Evolutionary conservation across 257 asterid species (phyloP), one percentile per base, ranked within the genome.

Genomic region (Salvia hispanica): DNA sequence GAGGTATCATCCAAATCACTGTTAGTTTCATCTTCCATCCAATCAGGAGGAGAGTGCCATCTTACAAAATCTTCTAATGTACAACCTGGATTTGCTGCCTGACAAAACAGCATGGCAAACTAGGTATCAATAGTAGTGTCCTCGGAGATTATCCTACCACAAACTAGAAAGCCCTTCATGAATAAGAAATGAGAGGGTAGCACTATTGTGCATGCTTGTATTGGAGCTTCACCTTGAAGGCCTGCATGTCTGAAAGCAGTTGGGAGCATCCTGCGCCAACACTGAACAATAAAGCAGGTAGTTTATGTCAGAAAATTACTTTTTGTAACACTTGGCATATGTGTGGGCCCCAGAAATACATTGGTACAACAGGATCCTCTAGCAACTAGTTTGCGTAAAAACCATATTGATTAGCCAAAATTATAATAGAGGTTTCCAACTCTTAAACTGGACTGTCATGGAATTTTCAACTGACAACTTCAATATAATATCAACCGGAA

Each of bases 31-130:
- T 73, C 74, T 87, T 90, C 97, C 77, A 71, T 62, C 97, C 97
- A 94, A 80, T 94, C 99, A 58, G 99, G 99, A 76, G 99, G 99
- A 67, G 99, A 94, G 80, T 91, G 97, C 99, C 99, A 94, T 79
- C 99, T 83, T 39, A 94, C 88, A 53, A 94, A 94, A 88, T 94
- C 99, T 83, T 88, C 99, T 67, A 94, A 77, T 74, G 84, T 85
- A 80, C 97, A 94, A 60, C 97, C 99, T 43, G 99, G 99, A 81
- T 94, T 94, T 73, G 99, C 97, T 51, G 96, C 96, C 99, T 94
- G 89, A 78, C 73, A 73, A 73, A 76, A 77, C 66, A 64, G 72
- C 63, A 48, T 37, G 66, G 31, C 21, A 63, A 50, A 61, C 58
- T 70, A 25, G 62, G 58, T 54, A 43, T 70, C 62, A 69, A 69